phyloP scores from a whole-genome alignment of 306 rosid species.

The Prunus davidiana region DNA sequence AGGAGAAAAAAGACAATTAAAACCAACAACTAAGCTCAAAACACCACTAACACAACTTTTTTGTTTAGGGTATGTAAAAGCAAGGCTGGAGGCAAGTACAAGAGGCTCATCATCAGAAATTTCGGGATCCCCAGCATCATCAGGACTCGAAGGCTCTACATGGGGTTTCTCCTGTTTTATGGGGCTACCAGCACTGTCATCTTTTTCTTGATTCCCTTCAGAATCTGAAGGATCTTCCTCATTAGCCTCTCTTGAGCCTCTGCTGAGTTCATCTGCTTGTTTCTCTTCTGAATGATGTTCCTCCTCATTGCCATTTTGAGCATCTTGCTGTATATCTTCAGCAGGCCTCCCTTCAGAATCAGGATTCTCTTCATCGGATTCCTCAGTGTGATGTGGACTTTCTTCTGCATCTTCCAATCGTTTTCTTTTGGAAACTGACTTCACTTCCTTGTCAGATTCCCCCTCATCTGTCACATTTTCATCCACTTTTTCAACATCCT shows the following conservation, averaged over 20 bases:
- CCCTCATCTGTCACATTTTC: conserved; percentile 37
- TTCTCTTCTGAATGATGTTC: conserved; percentile 47
- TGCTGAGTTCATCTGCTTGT: conserved; percentile 44
- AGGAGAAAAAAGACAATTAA: neutral
- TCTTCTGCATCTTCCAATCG: conserved; percentile 28
- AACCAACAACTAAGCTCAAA: neutral
- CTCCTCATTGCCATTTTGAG: conserved; percentile 39
- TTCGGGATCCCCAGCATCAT: conserved; percentile 38
- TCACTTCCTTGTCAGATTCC: conserved; percentile 48
- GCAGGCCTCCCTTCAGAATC: conserved; percentile 38
- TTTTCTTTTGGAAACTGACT: conserved; percentile 45
- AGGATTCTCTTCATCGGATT: conserved; percentile 49
- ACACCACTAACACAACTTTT: neutral
- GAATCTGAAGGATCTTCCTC: conserved; percentile 42
- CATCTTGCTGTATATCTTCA: conserved; percentile 43
- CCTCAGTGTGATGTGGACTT: conserved; percentile 33
- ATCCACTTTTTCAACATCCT: conserved; percentile 38
- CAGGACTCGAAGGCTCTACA: conserved; percentile 27
- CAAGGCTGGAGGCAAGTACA: conserved; percentile 44
- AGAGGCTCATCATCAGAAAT: conserved; percentile 89
- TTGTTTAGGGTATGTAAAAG: neutral
- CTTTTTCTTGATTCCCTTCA: conserved; percentile 43
- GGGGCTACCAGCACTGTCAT: conserved; percentile 31
- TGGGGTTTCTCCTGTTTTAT: conserved; percentile 32
- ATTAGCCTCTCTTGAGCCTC: conserved; percentile 41